phyloP scores from a whole-genome alignment of 2,329 filamentous ascomycete genomes.

The Blastomyces parvus region DNA sequence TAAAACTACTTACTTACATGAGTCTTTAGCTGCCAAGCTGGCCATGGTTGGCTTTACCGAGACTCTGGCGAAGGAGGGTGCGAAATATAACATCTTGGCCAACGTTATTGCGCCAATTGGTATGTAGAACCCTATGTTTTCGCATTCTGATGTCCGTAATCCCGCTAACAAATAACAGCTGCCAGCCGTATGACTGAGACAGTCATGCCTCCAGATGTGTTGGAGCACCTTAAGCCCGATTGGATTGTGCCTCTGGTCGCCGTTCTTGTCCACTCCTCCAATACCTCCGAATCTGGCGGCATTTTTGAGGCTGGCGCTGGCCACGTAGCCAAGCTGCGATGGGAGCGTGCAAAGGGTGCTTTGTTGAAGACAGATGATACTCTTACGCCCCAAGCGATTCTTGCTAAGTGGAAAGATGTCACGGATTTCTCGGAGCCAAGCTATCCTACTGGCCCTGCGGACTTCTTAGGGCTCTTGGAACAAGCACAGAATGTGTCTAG shows the following conservation, averaged over 20 bases:
- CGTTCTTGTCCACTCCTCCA: slow-evolving; percentile 74
- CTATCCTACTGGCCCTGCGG: slow-evolving; percentile 73
- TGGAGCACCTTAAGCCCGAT: slow-evolving; percentile 77
- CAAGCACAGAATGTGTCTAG: slow-evolving; percentile 67
- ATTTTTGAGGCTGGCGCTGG: slow-evolving; percentile 94
- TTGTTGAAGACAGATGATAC: slow-evolving; percentile 80
- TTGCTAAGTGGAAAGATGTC: slow-evolving; percentile 83
- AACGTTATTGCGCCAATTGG: slow-evolving; percentile 89
- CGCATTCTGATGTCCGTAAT: neutral
- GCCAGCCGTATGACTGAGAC: slow-evolving; percentile 94
- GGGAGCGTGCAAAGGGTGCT: slow-evolving; percentile 85
- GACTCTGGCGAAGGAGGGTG: slow-evolving; percentile 92
- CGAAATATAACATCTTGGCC: slow-evolving; percentile 93
- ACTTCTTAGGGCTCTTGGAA: slow-evolving; percentile 80
- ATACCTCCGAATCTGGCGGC: slow-evolving; percentile 69
- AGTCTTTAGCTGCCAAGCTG: slow-evolving; percentile 66
- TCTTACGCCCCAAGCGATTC: slow-evolving; percentile 77
- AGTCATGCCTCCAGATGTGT: slow-evolving; percentile 86
- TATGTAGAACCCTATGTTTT: slow-evolving; percentile 19
- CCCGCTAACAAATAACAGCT: slow-evolving; percentile 41
- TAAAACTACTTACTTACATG: slow-evolving; percentile 14
- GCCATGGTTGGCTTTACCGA: slow-evolving; percentile 95
- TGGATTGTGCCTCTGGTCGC: slow-evolving; percentile 94
- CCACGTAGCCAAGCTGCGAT: slow-evolving; percentile 83
- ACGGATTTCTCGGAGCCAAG: slow-evolving; percentile 75